Conservation (phyloP, 106 monocot species). For the Vanilla planifolia region DNA sequence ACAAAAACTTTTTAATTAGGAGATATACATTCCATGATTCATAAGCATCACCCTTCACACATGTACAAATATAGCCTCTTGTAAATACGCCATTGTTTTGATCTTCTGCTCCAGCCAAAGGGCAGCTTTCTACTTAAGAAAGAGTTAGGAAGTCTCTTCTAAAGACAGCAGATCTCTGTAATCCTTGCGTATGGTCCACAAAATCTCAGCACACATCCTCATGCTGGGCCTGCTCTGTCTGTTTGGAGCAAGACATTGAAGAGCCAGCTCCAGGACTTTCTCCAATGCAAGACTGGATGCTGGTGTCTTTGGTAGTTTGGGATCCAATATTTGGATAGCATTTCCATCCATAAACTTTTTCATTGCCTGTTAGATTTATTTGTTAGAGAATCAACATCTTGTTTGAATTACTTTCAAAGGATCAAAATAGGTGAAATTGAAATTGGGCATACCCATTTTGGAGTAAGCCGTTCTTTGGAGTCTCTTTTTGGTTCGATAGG, state of each 20-base stretch:
- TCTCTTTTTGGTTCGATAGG: conserved; percentile 53
- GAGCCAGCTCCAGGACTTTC: conserved; percentile 13
- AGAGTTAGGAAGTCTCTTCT: conserved; percentile 1
- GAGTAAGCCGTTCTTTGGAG: conserved; percentile 32
- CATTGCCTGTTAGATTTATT: conserved; percentile 12
- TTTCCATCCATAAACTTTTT: conserved; percentile 20
- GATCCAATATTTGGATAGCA: conserved; percentile 12
- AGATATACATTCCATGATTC: no score
- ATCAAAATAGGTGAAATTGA: no score
- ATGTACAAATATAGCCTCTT: no score
- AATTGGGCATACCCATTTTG: conserved; percentile 40
- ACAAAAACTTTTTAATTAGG: no score
- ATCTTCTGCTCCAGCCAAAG: background rate
- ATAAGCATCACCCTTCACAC: no score
- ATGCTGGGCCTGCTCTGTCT: conserved; percentile 18
- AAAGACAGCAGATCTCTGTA: conserved; percentile 18
- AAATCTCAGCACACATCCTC: conserved; percentile 17
- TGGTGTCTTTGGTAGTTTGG: conserved; percentile 5
- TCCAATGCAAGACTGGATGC: conserved; percentile 18
- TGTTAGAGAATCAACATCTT: background rate
- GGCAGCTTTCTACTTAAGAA: background rate
- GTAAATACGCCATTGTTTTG: no score
- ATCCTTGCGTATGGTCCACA: conserved; percentile 20
- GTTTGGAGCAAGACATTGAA: conserved; percentile 19
- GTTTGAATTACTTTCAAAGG: no score